A percentile compares a stretch with the other conserved stretches of the same genome.
Conservation (phyloP, 1,284 basidiomycete genomes). For the Golubevia sp. region DNA sequence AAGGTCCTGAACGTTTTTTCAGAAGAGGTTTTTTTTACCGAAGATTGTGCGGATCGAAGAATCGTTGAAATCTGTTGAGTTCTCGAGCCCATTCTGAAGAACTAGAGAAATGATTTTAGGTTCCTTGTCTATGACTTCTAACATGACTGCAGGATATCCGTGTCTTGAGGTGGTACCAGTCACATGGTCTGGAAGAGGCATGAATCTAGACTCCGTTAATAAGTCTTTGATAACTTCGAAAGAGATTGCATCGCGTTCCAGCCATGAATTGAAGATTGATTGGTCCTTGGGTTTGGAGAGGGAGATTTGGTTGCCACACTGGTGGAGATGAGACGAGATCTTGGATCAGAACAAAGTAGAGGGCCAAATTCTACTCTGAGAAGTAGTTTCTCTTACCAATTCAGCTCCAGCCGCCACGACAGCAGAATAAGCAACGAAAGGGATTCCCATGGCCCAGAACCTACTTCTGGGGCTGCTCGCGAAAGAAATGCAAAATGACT, state of each 20-base stretch:
- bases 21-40: neutral
- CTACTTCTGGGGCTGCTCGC: neutral
- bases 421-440: neutral
- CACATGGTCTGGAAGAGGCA: neutral
- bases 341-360: no score
- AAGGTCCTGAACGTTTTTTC: no score
- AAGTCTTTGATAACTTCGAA: neutral
- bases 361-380: no score
- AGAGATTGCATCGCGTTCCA: neutral
- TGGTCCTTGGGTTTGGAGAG: neutral
- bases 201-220: neutral
- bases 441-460: neutral
- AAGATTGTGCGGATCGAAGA: neutral
- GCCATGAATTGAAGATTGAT: neutral
- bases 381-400: neutral
- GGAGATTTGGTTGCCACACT: neutral
- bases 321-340: no score
- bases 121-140: neutral
- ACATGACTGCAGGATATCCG: no score
- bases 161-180: no score
- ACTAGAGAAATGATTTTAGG: neutral
- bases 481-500: neutral
- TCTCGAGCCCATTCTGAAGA: neutral
- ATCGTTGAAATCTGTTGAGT: neutral
- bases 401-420: neutral